Evolutionary conservation across 2,329 filamentous ascomycete genomes (phyloP).

Genomic region (Pseudogymnoascus sp.): DNA sequence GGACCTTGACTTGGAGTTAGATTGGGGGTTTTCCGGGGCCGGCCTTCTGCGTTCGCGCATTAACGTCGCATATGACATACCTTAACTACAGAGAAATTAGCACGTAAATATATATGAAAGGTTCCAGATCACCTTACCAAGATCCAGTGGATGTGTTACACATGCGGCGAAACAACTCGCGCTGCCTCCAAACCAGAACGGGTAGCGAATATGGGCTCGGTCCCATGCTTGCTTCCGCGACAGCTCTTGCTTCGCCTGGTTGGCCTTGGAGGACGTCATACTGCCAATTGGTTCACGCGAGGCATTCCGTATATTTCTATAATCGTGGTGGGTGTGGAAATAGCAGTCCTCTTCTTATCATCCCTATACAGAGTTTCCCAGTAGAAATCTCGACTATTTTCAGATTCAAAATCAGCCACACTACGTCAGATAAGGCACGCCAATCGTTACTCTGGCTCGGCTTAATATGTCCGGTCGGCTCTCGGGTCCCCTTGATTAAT

Average conservation of each 20-base stretch:
- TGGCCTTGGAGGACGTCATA: constrained; percentile 20
- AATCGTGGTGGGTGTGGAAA: background rate
- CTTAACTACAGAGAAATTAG: constrained; percentile 18
- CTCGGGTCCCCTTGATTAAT: constrained; percentile 5
- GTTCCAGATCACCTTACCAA: constrained; percentile 54
- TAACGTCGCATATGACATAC: background rate
- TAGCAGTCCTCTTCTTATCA: background rate
- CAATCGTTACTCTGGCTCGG: background rate
- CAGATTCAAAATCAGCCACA: constrained; percentile 6
- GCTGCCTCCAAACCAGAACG: constrained; percentile 95
- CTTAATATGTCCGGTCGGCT: background rate
- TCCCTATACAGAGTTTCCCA: background rate
- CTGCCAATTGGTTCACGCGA: constrained; percentile 17
- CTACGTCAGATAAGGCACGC: constrained; percentile 6
- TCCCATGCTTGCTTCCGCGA: constrained; percentile 20
- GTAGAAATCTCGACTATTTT: constrained; percentile 3
- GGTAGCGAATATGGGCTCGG: constrained; percentile 44
- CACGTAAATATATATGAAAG: constrained; percentile 12
- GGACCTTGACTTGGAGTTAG: constrained; percentile 49
- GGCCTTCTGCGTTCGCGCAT: constrained; percentile 23
- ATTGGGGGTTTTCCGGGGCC: background rate
- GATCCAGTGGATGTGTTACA: constrained; percentile 88
- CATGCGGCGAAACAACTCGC: constrained; percentile 85
- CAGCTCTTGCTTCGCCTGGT: constrained; percentile 18
- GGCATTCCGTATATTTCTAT: constrained; percentile 21